Conservation (phyloP, 202 grass and related monocot species). For the Carex arenaria region DNA sequence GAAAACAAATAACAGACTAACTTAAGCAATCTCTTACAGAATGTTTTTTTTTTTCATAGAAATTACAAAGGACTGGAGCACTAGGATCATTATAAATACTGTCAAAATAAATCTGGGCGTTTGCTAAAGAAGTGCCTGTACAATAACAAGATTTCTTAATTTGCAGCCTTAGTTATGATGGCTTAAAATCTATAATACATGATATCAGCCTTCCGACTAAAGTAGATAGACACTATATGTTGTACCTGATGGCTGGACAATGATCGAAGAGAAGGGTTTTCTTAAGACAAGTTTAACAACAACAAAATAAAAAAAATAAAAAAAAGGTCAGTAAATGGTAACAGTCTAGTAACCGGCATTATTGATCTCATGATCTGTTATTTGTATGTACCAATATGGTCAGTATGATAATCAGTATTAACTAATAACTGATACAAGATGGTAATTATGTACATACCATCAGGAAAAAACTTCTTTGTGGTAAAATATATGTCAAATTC, state of each 20-base stretch:
- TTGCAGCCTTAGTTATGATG: not conserved
- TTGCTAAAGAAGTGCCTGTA: not conserved
- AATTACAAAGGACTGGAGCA: slow-evolving; percentile 3
- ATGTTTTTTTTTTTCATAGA: not conserved
- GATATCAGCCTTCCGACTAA: not conserved
- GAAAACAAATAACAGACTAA: slow-evolving; percentile 18
- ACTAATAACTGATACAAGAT: slow-evolving; percentile 12
- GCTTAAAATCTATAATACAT: not conserved
- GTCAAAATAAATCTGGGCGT: not conserved
- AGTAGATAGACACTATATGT: not conserved
- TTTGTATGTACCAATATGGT: not conserved
- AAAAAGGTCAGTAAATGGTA: not conserved
- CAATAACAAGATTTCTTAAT: not conserved
- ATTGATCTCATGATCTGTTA: not conserved
- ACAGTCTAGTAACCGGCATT: not conserved
- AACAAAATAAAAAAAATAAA: not conserved
- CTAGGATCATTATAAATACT: not conserved
- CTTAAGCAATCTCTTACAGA: not conserved
- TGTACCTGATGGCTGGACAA: not conserved
- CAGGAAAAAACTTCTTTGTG: slow-evolving; percentile 53
- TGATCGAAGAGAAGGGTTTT: not conserved
- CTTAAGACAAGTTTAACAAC: not conserved
- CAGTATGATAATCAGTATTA: not conserved
- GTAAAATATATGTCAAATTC: slow-evolving; percentile 57
- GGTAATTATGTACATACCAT: slow-evolving; percentile 51